These are phyloP conservation scores for Sporisorium sorghi DNA, from an alignment of 1,284 basidiomycete species.

Conservation along the genomic window DNA sequence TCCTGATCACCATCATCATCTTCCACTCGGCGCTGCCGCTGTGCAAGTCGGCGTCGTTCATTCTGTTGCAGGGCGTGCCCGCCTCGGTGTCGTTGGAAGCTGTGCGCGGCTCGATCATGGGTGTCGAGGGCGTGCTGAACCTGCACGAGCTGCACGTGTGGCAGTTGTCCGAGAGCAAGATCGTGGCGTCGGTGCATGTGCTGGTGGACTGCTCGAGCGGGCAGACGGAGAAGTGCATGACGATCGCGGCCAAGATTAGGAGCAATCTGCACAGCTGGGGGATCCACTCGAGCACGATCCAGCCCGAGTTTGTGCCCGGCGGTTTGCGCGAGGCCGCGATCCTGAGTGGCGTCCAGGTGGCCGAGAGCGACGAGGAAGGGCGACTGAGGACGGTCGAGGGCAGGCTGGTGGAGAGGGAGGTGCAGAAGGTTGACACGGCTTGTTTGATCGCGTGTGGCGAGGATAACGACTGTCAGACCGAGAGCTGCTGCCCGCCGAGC, in stretches of 20 bases:
- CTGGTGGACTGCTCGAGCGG: conserved; percentile 75
- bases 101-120: conserved; percentile 82
- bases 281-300: conserved; percentile 80
- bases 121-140: conserved; percentile 86
- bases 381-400: conserved; percentile 60
- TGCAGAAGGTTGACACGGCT: conserved; percentile 55
- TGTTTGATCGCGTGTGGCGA: conserved; percentile 64
- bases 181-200: conserved; percentile 96
- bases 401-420: conserved; percentile 57
- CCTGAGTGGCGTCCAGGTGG: conserved; percentile 60
- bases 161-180: conserved; percentile 89
- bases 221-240: conserved; percentile 82
- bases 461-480: conserved; percentile 58
- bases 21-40: conserved; percentile 94
- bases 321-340: conserved; percentile 63
- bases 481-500: conserved; percentile 61
- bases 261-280: conserved; percentile 86
- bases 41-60: conserved; percentile 92
- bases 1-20: conserved; percentile 95
- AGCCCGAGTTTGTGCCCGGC: conserved; percentile 67
- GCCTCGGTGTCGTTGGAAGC: conserved; percentile 86
- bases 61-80: conserved; percentile 96
- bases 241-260: conserved; percentile 84
- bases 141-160: conserved; percentile 92
- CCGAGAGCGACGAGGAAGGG: conserved; percentile 54